Base-by-base conservation (phyloP, 2,329 filamentous ascomycete genomes). In the Zopfia rhizophila region DNA sequence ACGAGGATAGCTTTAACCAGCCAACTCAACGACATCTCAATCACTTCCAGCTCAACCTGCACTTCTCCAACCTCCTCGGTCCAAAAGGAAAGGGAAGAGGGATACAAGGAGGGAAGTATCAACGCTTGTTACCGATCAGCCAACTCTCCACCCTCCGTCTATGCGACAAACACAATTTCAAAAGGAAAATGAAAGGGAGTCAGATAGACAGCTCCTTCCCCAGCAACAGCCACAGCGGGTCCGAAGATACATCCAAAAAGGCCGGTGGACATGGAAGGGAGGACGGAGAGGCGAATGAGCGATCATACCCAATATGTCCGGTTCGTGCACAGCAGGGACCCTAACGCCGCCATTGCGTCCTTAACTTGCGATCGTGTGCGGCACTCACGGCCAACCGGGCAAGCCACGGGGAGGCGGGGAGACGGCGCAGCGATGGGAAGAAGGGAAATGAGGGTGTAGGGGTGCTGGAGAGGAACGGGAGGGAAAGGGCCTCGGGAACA, bases 301-400 rank as follows among this genome's bases (percentile, higher is more conserved):
- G 67, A 73, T 65, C 70, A 74, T 74, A 65, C 68, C 70, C 70
- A 67, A 68, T 66, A 68, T 72, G 65, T 69, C 69, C 72, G 71
- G 70, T 65, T 68, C 61, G 57, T 70, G 53, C 63, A 60, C 59
- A 60, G 62, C 61, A 61, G 49, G 45, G 46, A 28, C 36, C 2
- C 19, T 13, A 33, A 27, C 52, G 41, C 54, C 38, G 14, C 29
- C 49, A 46, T 63, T 65, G 61, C 64, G 41, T 46, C 63, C 58
- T 65, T 59, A 53, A 58, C 55, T 58, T 65, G 60, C 62, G 61
- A 65, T 63, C 61, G 59, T 22, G 38, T 45, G 45, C 11, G 37
- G 31, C 32, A 38, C 63, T 58, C 65, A 61, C 61, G 55, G 55
- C 58, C 56, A 62, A 64, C 68, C 68, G 70, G 69, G 66, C 68